These are phyloP conservation scores for Bolboschoenus planiculmis DNA, from an alignment of 176 grass and related monocot genomes.

Conservation along the genomic window DNA sequence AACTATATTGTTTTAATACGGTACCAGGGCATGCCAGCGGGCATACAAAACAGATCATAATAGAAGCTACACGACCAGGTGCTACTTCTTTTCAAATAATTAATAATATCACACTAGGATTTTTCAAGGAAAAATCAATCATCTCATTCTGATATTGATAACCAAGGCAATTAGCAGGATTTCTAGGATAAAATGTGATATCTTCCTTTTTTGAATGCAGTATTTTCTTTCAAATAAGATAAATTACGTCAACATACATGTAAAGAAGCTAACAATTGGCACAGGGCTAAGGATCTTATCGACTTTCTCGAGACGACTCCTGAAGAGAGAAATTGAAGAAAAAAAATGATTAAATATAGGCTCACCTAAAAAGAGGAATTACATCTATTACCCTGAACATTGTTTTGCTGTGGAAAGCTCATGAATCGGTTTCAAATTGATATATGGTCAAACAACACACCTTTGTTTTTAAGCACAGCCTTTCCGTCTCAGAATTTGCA, in stretches of 20 bases:
- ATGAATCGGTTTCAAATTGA: neutral
- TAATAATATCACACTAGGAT: neutral
- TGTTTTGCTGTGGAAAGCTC: neutral
- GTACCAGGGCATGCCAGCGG: neutral
- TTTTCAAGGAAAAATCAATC: neutral
- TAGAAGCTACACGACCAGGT: neutral
- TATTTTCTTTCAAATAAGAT: conserved; percentile 12
- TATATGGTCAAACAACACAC: neutral
- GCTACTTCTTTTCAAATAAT: neutral
- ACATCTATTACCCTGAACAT: conserved; percentile 13
- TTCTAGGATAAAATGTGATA: neutral
- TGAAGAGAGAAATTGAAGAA: conserved; percentile 31
- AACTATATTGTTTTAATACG: neutral
- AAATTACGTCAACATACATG: conserved; percentile 30
- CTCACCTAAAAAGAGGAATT: neutral
- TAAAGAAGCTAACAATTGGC: conserved; percentile 71
- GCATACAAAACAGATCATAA: neutral
- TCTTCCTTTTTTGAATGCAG: neutral
- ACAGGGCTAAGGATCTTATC: conserved; percentile 57
- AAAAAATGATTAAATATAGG: neutral
- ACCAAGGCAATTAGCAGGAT: neutral
- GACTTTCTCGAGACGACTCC: conserved; percentile 69
- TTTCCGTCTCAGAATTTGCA: neutral
- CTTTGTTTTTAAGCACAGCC: neutral
- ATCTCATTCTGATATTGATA: neutral